phyloP scores from a whole-genome alignment of 2,329 filamentous ascomycete genomes.

The Neobulgaria alba region DNA sequence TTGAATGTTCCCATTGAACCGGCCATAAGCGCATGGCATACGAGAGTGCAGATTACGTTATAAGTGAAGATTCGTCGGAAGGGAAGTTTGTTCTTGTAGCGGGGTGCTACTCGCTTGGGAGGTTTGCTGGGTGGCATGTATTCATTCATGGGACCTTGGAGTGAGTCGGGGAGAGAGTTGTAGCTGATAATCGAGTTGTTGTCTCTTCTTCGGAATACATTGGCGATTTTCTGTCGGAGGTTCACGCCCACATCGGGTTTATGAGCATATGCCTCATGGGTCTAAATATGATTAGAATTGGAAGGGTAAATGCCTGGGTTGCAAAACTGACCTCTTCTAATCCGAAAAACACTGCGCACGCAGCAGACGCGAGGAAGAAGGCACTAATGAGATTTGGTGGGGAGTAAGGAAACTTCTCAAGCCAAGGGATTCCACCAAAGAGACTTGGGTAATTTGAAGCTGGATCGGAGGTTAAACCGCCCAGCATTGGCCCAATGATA shows the following conservation, averaged over 20 bases:
- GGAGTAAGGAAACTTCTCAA: conserved; percentile 36
- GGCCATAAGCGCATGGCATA: conserved; percentile 48
- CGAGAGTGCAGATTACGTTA: conserved; percentile 36
- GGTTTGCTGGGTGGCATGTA: conserved; percentile 8
- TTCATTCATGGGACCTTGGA: neutral
- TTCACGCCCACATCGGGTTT: conserved; percentile 24
- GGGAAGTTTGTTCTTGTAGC: conserved; percentile 32
- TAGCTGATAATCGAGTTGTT: conserved; percentile 3
- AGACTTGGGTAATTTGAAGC: conserved; percentile 30
- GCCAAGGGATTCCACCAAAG: conserved; percentile 34
- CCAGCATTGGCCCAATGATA: conserved; percentile 35
- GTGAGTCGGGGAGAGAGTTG: neutral
- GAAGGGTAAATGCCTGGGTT: neutral
- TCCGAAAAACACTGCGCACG: conserved; percentile 29
- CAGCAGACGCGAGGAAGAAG: conserved; percentile 25
- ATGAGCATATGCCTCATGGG: conserved; percentile 29
- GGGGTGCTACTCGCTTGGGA: conserved; percentile 19
- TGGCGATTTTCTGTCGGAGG: conserved; percentile 16
- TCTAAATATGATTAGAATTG: conserved; percentile 24
- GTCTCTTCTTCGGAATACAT: conserved; percentile 5
- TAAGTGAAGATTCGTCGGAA: conserved; percentile 35
- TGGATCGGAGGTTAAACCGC: conserved; percentile 38
- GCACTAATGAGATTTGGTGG: conserved; percentile 36
- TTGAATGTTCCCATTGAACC: conserved; percentile 55
- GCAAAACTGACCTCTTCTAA: conserved; percentile 26